Conservation (phyloP, 768 basidiomycete species). For the Amanita pseudoporphyria region DNA sequence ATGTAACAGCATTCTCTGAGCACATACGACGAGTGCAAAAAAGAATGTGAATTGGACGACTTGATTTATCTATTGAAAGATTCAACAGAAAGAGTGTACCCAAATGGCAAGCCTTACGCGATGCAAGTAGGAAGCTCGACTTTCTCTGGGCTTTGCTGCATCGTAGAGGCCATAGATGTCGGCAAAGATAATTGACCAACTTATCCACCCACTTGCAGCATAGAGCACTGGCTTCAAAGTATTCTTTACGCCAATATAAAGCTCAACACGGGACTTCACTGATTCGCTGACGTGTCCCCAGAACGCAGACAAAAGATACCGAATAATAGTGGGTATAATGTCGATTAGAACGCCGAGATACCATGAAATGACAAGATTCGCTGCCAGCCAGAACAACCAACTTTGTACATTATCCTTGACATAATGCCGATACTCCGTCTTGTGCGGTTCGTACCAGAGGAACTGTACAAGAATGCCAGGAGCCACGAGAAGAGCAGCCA, state of each 20-base stretch:
- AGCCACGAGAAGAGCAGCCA: conserved; percentile 50
- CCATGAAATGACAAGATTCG: conserved; percentile 74
- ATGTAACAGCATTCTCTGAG: conserved; percentile 62
- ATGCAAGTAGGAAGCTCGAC: conserved; percentile 52
- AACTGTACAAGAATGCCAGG: conserved; percentile 59
- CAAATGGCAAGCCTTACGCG: conserved; percentile 27
- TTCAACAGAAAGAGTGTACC: not conserved
- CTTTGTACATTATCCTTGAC: conserved; percentile 60
- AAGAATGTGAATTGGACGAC: conserved; percentile 71
- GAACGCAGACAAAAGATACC: conserved; percentile 40
- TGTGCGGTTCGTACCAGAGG: conserved; percentile 58
- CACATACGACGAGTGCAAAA: conserved; percentile 50
- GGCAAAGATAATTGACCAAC: conserved; percentile 69
- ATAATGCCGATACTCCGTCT: conserved; percentile 43
- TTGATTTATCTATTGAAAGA: conserved; percentile 36
- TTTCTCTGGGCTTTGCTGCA: conserved; percentile 23
- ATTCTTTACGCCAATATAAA: conserved; percentile 62
- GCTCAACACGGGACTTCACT: conserved; percentile 56
- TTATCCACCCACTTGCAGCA: conserved; percentile 58
- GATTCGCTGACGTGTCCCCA: conserved; percentile 75
- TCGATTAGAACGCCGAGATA: conserved; percentile 66
- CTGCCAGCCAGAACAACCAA: conserved; percentile 78
- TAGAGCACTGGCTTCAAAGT: conserved; percentile 67
- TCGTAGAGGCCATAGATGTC: conserved; percentile 54
- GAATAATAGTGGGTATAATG: conserved; percentile 47